Percentiles rank a stretch among this genome's conserved stretches.
These are phyloP conservation scores for Histomonas meleagridis DNA, from an alignment of 208 protist species.

Conservation along the genomic window DNA sequence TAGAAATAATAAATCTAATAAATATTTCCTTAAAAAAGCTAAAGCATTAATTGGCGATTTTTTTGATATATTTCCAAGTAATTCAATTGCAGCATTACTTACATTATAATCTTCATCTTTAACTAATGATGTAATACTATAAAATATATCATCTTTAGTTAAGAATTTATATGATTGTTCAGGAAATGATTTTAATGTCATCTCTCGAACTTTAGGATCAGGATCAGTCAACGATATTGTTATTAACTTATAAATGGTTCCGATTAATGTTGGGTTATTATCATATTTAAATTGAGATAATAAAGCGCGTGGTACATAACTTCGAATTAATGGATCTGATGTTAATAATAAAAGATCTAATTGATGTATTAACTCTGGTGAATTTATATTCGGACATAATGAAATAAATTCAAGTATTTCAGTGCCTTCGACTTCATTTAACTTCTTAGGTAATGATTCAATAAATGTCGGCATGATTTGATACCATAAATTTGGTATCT, in stretches of 20 bases:
- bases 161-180: not conserved
- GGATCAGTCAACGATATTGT: slow-evolving; percentile 8
- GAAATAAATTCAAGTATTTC: not conserved
- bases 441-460: not conserved
- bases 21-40: not conserved
- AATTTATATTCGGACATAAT: not conserved
- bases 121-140: not conserved
- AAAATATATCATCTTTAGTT: not conserved
- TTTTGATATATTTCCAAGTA: not conserved
- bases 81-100: not conserved
- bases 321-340: not conserved
- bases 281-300: not conserved
- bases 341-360: not conserved
- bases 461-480: not conserved
- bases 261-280: not conserved
- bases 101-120: not conserved
- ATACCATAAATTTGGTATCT: not conserved
- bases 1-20: not conserved
- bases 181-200: not conserved
- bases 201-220: not conserved
- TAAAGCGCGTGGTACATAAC: not conserved
- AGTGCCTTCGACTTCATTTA: not conserved
- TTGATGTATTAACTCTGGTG: not conserved
- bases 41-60: not conserved
- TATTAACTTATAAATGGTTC: not conserved